Conservation (phyloP, 2,329 filamentous ascomycete genomes). For the Fusarium sp. region DNA sequence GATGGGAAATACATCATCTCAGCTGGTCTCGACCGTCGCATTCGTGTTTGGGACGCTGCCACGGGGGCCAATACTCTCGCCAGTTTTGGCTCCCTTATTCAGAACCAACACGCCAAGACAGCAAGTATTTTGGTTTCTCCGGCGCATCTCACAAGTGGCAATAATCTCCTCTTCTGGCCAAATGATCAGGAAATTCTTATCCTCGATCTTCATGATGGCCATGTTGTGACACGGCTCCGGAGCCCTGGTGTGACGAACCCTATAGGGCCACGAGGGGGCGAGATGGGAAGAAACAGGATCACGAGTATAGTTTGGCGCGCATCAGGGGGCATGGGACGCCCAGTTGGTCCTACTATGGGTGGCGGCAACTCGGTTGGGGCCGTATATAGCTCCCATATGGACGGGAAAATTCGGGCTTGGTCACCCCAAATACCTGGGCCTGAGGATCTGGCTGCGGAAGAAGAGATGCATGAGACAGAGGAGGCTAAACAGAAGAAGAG, state of each 20-base stretch:
- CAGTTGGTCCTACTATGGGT: constrained; percentile 67
- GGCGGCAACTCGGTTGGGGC: constrained; percentile 60
- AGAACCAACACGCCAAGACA: constrained; percentile 73
- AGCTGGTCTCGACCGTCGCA: constrained; percentile 81
- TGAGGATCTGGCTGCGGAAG: constrained; percentile 58
- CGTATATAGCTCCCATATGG: constrained; percentile 82
- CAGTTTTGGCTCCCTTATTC: constrained; percentile 83
- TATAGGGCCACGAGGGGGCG: constrained; percentile 51
- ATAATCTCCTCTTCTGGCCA: constrained; percentile 79
- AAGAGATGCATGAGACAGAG: constrained; percentile 53
- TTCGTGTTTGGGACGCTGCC: constrained; percentile 85
- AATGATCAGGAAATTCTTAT: constrained; percentile 83
- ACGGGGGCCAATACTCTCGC: constrained; percentile 87
- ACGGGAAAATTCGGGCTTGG: constrained; percentile 87
- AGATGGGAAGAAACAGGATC: constrained; percentile 71
- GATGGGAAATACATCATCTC: constrained; percentile 80
- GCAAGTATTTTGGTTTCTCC: constrained; percentile 71
- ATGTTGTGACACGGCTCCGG: constrained; percentile 73
- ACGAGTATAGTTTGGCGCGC: constrained; percentile 79
- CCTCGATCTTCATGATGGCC: constrained; percentile 81
- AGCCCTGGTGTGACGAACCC: constrained; percentile 65
- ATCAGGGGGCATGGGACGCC: constrained; percentile 65
- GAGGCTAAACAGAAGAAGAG: constrained; percentile 69
- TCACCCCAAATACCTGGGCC: constrained; percentile 64
- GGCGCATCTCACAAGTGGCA: constrained; percentile 60